Percentiles rank a stretch among this genome's conserved stretches.
Evolutionary conservation across 129 eudicot species (phyloP).

Genomic region (Artemisia annua): DNA sequence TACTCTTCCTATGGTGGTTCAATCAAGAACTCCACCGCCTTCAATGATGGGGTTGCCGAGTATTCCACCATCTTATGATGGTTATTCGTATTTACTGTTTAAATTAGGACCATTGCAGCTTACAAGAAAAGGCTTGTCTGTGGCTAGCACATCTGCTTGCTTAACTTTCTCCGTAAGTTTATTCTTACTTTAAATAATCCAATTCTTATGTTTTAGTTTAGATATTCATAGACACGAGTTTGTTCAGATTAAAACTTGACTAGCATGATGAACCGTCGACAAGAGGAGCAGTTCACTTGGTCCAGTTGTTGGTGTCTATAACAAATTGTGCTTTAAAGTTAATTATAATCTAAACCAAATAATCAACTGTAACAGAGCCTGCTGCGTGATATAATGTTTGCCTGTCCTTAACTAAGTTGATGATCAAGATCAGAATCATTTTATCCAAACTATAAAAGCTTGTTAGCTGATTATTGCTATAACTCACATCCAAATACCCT

Average conservation of each 20-base stretch:
- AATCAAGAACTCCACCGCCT: conserved; percentile 87
- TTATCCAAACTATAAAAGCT: too few species aligned
- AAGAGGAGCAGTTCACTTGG: too few species aligned
- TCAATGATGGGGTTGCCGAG: conserved; percentile 64
- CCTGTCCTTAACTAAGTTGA: too few species aligned
- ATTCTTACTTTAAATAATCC: background rate
- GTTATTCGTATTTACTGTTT: conserved; percentile 70
- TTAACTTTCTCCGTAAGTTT: conserved; percentile 81
- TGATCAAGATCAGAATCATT: too few species aligned
- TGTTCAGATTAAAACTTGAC: background rate
- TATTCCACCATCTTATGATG: conserved; percentile 69
- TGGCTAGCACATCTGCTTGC: conserved; percentile 87
- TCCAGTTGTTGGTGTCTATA: background rate
- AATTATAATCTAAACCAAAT: too few species aligned
- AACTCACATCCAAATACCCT: too few species aligned
- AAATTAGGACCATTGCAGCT: conserved; percentile 86
- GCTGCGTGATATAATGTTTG: too few species aligned
- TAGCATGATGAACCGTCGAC: too few species aligned
- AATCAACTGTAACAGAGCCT: too few species aligned
- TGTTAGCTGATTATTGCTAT: too few species aligned
- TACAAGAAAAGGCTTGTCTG: conserved; percentile 75
- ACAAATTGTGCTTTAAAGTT: too few species aligned
- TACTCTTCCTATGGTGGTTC: conserved; percentile 63
- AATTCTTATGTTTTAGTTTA: too few species aligned
- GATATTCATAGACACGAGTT: background rate